Percentiles rank a stretch among this genome's conserved stretches.
These are phyloP conservation scores for Magnaporthiopsis incrustans DNA, from an alignment of 2,329 filamentous ascomycete genomes.

Conservation along the genomic window DNA sequence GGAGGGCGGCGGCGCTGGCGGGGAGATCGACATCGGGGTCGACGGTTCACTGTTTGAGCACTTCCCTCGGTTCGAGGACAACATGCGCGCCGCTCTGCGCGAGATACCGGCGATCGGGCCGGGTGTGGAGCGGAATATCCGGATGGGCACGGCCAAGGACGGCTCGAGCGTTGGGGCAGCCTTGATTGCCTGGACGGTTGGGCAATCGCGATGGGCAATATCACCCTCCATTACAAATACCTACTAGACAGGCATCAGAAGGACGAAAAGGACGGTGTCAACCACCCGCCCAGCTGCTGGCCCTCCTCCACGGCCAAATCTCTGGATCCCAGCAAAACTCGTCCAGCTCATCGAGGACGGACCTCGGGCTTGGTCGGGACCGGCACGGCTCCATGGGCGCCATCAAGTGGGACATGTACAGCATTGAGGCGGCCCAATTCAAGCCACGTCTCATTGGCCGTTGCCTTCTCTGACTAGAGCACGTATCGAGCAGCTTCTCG, in stretches of 20 bases:
- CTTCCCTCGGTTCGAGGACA: conserved; percentile 84
- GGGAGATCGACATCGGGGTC: conserved; percentile 69
- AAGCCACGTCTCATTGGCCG: no score
- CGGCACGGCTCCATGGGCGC: no score
- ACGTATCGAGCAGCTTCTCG: background rate
- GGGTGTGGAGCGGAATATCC: conserved; percentile 71
- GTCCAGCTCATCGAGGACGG: no score
- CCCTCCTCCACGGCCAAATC: no score
- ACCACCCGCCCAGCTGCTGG: no score
- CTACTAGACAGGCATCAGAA: background rate
- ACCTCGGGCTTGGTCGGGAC: no score
- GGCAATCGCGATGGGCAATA: background rate
- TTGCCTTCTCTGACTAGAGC: background rate
- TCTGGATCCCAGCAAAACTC: no score
- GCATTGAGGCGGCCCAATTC: no score
- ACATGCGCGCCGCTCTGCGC: conserved; percentile 73
- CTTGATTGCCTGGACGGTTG: conserved; percentile 72
- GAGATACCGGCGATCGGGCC: conserved; percentile 68
- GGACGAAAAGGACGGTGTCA: no score
- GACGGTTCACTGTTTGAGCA: conserved; percentile 91
- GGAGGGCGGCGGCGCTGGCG: no score
- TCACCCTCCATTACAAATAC: no score
- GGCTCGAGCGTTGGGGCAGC: conserved; percentile 88
- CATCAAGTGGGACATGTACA: no score
- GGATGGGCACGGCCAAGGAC: conserved; percentile 93